phyloP scores from a whole-genome alignment of 805 yeast species.

The Hanseniaspora jakobsenii region DNA sequence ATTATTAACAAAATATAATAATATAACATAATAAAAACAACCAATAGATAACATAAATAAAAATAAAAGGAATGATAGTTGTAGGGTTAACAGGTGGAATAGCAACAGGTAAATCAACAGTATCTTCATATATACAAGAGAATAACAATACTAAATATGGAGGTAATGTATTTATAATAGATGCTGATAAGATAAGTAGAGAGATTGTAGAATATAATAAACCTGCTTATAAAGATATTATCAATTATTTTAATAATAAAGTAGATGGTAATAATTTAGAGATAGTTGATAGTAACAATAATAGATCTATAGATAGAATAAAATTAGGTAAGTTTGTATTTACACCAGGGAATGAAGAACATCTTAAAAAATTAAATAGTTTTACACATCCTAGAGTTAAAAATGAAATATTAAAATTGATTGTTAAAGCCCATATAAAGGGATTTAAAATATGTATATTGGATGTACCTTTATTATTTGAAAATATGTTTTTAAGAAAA shows the following conservation, averaged over 20 bases:
- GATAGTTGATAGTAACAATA: too few relatives aligned
- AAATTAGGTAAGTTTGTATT: slow-evolving; percentile 73
- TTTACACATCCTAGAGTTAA: slow-evolving; percentile 83
- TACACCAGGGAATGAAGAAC: slow-evolving; percentile 39
- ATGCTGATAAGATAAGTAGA: slow-evolving; percentile 83
- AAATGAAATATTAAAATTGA: slow-evolving; percentile 44
- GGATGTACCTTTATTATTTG: slow-evolving; percentile 87
- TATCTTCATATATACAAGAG: slow-evolving; percentile 45
- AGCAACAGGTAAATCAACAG: slow-evolving; percentile 94
- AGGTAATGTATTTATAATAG: slow-evolving; percentile 49
- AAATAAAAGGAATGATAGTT: slow-evolving; percentile 58
- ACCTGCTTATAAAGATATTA: slow-evolving; percentile 55
- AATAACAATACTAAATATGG: slow-evolving; percentile 22
- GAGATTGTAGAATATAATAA: slow-evolving; percentile 75
- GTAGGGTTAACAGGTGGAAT: slow-evolving; percentile 97
- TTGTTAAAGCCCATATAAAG: slow-evolving; percentile 45
- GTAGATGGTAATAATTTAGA: slow-evolving; percentile 41
- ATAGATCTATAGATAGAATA: slow-evolving; percentile 51
- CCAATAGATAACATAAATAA: too few relatives aligned
- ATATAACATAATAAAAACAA: too few relatives aligned
- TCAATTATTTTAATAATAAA: slow-evolving; percentile 43
- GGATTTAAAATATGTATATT: slow-evolving; percentile 54
- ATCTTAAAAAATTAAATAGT: slow-evolving; percentile 48
- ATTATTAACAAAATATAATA: too few relatives aligned
- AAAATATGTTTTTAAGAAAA: slow-evolving; percentile 48